phyloP scores from a whole-genome alignment of 306 rosid genomes.

The Prunus mongolica region DNA sequence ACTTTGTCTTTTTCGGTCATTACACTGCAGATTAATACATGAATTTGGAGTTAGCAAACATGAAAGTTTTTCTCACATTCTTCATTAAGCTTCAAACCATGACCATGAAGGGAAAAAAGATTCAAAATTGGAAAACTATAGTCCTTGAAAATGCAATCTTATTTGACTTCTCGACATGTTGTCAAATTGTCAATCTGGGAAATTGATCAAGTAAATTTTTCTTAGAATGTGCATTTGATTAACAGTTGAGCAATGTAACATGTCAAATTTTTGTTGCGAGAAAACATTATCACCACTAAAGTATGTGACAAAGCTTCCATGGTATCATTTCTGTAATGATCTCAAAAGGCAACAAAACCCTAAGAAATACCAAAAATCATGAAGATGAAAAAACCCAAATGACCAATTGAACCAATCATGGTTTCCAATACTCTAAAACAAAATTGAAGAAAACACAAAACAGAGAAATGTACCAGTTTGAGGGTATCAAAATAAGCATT shows the following conservation, averaged over 20 bases:
- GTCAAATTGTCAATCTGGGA: not conserved
- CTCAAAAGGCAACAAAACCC: not conserved
- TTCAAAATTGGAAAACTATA: not conserved
- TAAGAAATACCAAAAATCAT: no score
- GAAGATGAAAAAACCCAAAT: not conserved
- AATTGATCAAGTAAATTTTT: not conserved
- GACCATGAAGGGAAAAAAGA: not conserved
- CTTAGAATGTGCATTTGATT: not conserved
- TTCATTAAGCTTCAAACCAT: not conserved
- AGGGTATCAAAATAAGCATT: constrained; percentile 61
- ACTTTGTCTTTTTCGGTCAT: constrained; percentile 21
- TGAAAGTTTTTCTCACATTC: not conserved
- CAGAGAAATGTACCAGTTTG: constrained; percentile 32
- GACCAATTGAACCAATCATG: not conserved
- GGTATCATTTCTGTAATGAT: not conserved
- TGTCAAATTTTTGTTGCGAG: not conserved
- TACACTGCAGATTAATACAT: constrained; percentile 30
- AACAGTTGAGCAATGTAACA: not conserved
- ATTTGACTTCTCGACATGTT: not conserved
- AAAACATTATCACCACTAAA: not conserved
- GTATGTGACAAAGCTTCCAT: no score
- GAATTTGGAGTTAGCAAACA: not conserved
- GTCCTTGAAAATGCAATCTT: not conserved
- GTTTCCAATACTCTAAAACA: no score
- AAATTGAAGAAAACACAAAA: not conserved